Evolutionary conservation across 371 early-diverging fungal species (phyloP), one percentile per base, ranked within the genome.

Genomic region (Choanephora cucurbitarum): DNA sequence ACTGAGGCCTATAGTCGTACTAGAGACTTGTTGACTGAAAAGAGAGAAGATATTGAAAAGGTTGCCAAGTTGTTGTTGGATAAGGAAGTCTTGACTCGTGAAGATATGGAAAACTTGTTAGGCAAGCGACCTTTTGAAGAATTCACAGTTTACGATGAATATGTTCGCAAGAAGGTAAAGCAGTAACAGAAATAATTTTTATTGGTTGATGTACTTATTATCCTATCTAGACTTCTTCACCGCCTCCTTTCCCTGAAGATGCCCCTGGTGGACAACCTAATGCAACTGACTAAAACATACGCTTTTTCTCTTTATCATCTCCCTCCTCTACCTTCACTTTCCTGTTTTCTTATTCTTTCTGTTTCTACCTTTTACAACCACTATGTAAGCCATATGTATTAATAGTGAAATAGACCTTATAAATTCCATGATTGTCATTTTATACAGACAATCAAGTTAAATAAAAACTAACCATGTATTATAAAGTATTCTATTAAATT

Each of bases 41-140:
- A 87, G 75, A 86, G 83, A 60, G 87, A 54, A 1, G 91, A 91
- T 44, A 93, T 99, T 17, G 94, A 95, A 69, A 93, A 92, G 82
- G 94, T 99, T 1, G 99, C 99, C 13, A 77, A 87, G 64, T 72
- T 90, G 59, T 70, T 99, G 69, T 77, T 99, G 67, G 89, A 94
- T 72, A 96, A 96, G 83, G 99, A 99, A 74, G 97, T 98, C 14
- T 74, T 98, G 62, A 90, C 90, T 34, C 85, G 97, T 41, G 94
- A 96, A 55, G 99, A 98, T 59, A 93, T 99, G 94, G 84, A 95
- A 50, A 74, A 82, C 22, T 66, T 98, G 47, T 72, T 99, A 49
- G 99, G 99, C 31, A 84, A 83, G 65, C 81, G 95, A 23, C 95
- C 94, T 15, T 94, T 93, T 75, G 75, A 71, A 52, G 92, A 94